Conservation (phyloP, 176 grass and related monocot species). For the Eleusine coracana region DNA sequence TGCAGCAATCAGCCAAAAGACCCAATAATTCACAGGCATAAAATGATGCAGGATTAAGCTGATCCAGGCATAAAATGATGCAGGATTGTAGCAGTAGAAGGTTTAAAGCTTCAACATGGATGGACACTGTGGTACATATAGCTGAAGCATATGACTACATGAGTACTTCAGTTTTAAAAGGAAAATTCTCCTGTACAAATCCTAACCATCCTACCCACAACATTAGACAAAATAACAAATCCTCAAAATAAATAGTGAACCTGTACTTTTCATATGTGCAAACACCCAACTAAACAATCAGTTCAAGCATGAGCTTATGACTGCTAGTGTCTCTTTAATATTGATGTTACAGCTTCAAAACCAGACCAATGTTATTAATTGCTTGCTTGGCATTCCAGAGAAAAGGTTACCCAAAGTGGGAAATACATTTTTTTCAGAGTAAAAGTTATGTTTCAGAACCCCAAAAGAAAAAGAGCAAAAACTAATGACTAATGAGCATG, state of each 20-base stretch:
- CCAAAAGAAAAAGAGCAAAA: neutral
- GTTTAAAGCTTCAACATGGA: neutral
- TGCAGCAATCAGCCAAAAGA: conserved; percentile 17
- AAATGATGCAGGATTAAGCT: conserved; percentile 21
- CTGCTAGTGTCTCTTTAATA: neutral
- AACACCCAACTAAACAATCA: neutral
- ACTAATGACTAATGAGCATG: neutral
- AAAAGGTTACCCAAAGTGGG: neutral
- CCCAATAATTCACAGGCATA: conserved; percentile 26
- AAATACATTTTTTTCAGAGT: neutral
- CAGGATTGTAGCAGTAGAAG: neutral
- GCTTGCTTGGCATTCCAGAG: neutral
- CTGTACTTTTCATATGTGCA: neutral
- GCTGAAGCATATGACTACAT: neutral
- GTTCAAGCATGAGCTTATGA: no score
- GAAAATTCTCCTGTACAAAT: neutral
- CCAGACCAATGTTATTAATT: neutral
- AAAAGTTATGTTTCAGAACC: neutral
- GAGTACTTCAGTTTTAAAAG: neutral
- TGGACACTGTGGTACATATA: neutral
- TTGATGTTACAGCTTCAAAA: neutral
- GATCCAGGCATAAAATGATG: conserved; percentile 14
- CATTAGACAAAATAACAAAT: neutral
- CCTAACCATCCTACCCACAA: neutral
- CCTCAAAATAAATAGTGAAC: neutral